These are phyloP conservation scores for Oenanthe javanica DNA, from an alignment of 140 eudicot species.

Conservation along the genomic window DNA sequence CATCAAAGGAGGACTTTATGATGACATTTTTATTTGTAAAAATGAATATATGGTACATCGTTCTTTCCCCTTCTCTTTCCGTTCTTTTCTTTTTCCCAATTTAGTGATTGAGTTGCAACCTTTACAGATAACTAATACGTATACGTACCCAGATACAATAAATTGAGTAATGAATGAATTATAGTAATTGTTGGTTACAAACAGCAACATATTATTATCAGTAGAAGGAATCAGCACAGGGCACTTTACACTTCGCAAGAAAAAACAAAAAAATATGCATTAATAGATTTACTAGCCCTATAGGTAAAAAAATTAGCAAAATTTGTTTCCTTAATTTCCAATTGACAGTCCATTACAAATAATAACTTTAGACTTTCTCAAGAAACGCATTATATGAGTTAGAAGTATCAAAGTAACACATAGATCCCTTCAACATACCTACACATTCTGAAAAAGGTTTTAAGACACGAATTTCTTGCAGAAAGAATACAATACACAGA, in stretches of 20 bases:
- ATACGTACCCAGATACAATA: background rate
- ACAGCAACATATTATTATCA: background rate
- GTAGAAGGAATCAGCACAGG: background rate
- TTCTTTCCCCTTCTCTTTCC: background rate
- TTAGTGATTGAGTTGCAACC: background rate
- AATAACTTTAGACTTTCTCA: background rate
- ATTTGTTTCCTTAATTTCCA: background rate
- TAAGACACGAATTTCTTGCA: background rate
- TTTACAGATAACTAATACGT: background rate
- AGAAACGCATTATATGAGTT: background rate
- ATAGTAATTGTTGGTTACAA: background rate
- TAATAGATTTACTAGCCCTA: background rate
- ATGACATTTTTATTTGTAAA: background rate
- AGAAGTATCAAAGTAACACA: background rate
- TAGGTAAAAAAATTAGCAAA: background rate
- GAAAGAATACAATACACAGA: background rate
- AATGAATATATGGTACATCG: background rate
- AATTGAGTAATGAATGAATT: background rate
- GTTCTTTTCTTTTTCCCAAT: background rate
- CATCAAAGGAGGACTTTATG: background rate
- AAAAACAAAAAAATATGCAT: background rate
- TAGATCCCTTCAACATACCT: background rate
- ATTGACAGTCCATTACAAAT: background rate
- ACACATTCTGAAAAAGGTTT: background rate
- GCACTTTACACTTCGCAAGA: background rate